Conservation (phyloP, 768 basidiomycete genomes). For the Agaricus subrufescens region DNA sequence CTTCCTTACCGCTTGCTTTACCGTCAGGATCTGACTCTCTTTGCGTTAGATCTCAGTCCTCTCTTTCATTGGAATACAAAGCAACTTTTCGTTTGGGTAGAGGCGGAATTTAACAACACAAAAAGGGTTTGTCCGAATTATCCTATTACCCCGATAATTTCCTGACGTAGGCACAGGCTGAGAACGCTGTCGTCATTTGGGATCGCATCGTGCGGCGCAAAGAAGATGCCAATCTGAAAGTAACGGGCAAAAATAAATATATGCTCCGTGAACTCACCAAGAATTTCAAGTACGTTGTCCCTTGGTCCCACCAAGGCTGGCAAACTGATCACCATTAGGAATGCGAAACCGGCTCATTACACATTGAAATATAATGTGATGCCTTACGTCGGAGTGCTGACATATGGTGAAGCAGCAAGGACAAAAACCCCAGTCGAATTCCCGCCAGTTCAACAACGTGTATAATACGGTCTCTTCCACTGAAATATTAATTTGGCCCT, state of each 20-base stretch:
- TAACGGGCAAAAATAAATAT: conserved; percentile 78
- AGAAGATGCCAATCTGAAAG: conserved; percentile 64
- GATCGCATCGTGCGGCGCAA: conserved; percentile 85
- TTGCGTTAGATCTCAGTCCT: conserved; percentile 61
- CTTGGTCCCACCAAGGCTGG: conserved; percentile 1
- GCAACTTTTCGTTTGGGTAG: conserved; percentile 83
- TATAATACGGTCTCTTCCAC: conserved; percentile 22
- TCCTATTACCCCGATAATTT: not conserved
- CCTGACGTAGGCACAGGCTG: conserved; percentile 14
- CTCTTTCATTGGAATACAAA: conserved; percentile 98
- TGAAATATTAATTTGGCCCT: too few species aligned
- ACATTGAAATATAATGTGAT: conserved; percentile 84
- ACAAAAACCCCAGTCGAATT: conserved; percentile 34
- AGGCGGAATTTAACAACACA: conserved; percentile 74
- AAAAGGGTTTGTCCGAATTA: conserved; percentile 39
- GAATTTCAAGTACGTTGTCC: conserved; percentile 63
- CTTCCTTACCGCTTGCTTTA: conserved; percentile 10
- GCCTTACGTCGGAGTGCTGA: conserved; percentile 82
- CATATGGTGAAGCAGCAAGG: conserved; percentile 66
- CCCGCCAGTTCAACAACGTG: conserved; percentile 33
- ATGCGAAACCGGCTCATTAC: conserved; percentile 62
- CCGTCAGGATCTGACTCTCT: not conserved
- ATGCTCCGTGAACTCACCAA: conserved; percentile 69
- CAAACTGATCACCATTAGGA: conserved; percentile 32
- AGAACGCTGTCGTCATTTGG: conserved; percentile 77